Percentiles rank a stretch among this genome's conserved stretches.
These are phyloP conservation scores for Backusella sp. DNA, from an alignment of 192 early-diverging fungal genomes.

Conservation along the genomic window DNA sequence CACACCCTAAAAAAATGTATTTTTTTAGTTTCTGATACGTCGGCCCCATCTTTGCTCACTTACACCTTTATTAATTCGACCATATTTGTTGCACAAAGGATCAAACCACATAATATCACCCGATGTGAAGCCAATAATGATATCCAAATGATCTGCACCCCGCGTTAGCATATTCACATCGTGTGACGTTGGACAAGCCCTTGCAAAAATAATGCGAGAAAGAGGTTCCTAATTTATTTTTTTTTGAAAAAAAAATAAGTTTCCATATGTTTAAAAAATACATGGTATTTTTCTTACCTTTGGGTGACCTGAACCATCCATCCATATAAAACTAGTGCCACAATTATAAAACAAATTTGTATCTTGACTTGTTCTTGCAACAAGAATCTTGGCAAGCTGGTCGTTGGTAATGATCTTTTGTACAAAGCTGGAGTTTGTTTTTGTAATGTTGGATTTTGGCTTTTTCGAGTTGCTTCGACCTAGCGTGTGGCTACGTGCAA, in stretches of 20 bases:
- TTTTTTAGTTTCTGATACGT: not conserved
- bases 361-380: constrained; percentile 50
- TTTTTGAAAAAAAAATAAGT: not conserved
- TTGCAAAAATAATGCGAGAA: constrained; percentile 72
- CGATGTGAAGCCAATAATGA: constrained; percentile 80
- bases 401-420: constrained; percentile 67
- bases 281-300: constrained; percentile 45
- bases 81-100: constrained; percentile 85
- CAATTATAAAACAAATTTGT: constrained; percentile 75
- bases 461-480: constrained; percentile 24
- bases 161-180: constrained; percentile 80
- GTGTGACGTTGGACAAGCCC: constrained; percentile 79
- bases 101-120: constrained; percentile 87
- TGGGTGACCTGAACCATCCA: constrained; percentile 55
- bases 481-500: constrained; percentile 12
- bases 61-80: constrained; percentile 80
- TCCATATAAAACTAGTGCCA: constrained; percentile 71
- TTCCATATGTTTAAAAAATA: not conserved
- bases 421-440: constrained; percentile 73
- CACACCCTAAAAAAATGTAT: constrained; percentile 37
- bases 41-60: not conserved
- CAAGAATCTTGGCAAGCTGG: constrained; percentile 60
- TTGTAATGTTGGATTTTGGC: constrained; percentile 64
- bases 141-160: constrained; percentile 72
- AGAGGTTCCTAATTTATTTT: constrained; percentile 63